Base-by-base conservation (phyloP, 1,284 basidiomycete species). In the Ceratobasidium sp. region DNA sequence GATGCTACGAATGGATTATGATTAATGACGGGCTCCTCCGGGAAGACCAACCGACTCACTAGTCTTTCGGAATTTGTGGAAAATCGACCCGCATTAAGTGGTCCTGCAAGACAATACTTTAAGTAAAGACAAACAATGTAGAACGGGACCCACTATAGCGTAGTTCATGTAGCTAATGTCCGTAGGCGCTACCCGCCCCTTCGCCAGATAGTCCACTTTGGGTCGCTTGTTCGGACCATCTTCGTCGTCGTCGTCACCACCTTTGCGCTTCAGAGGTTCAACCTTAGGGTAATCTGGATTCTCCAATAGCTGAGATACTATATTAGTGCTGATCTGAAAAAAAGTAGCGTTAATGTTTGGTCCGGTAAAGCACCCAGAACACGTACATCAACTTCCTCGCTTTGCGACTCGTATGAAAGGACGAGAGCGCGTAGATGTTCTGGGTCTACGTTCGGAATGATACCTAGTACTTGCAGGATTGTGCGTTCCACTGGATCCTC, bases 231-330 rank as follows among this genome's bases (percentile, higher is more conserved):
- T 85, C 78, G 87, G 87, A 7, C 77, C 80, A 34, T 75, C 75
- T 22, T 64, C 72, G 8, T 80, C 84, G 9, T 31, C 65, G n/a
- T 66, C 65, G 13, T 53, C 58, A 7, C 19, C 37, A 19, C 24
- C 58, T 19, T 74, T 51, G 11, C 69, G 56, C 39, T 74, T 74
- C 27, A 29, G 7, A 31, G 72, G 43, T 22, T 86, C 85, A 2
- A 83, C 81, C 77, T 85, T 90, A 0, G 91, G 91, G 78, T 92
- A 92, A 11, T 81, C 79, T 0, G 86, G 82, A 74, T 88, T 82
- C 76, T 92, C 91, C 61, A 92, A 87, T 0, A 93, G 83, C 8
- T 80, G 75, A 62, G 90, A 86, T 9, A 92, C 76, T 0, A 90
- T 85, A 3, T 81, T 80, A 77, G 89, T 86, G 49, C 88, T 83